Base-by-base conservation (phyloP, 1,284 basidiomycete species). In the Agroathelia rolfsii region DNA sequence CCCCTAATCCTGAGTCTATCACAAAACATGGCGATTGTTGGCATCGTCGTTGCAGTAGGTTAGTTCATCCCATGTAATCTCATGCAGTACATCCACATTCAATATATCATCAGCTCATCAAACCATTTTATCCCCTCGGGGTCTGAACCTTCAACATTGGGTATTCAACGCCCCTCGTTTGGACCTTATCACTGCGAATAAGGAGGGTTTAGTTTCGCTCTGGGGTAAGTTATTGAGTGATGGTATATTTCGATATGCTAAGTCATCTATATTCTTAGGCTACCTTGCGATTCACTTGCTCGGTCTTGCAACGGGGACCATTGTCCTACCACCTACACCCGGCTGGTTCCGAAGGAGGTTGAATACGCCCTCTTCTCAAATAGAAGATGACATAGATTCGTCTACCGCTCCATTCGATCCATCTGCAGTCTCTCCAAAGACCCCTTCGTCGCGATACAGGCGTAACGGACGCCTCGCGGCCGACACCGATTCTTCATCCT, bases 221-320 rank as follows among this genome's bases (percentile, higher is more conserved):
- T 58, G 74, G 29, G 86, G 85, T 80, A 35, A 35, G 61, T 30
- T 13, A n/a, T 8, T n/a, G n/a, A n/a, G n/a, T n/a, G n/a, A n/a
- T n/a, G n/a, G n/a, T n/a, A n/a, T n/a, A n/a, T n/a, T n/a, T n/a
- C n/a, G n/a, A n/a, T n/a, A n/a, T n/a, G n/a, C n/a, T n/a, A n/a
- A n/a, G n/a, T n/a, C n/a, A n/a, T n/a, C n/a, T n/a, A n/a, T n/a
- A n/a, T n/a, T n/a, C n/a, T n/a, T 41, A 84, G 93, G 94, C 5
- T 98, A 98, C 55, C 65, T 95, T 6, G 72, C 89, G 0, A 79
- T 98, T 38, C 92, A 93, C 50, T 61, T 96, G 2, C 60, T 96
- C 8, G 94, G 92, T 1, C 61, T 94, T 7, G 79, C 84, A 1
- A 66, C 75, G 0, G 94, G 93, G 1, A 82, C 86, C 0, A 62